Conservation (phyloP, 345 rosid genomes). For the Syzygium oleosum region DNA sequence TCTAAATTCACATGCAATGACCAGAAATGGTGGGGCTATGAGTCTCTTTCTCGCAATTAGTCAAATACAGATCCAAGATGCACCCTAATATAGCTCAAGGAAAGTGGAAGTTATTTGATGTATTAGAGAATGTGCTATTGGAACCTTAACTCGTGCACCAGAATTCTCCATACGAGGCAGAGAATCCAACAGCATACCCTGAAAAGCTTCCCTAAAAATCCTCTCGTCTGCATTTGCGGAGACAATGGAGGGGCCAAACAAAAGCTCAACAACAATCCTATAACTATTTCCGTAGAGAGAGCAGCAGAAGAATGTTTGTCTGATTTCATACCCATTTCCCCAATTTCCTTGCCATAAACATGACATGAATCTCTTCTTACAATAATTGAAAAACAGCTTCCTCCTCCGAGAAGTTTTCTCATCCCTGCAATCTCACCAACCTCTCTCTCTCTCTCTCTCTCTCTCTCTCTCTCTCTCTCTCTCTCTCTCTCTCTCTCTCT, state of each 20-base stretch:
- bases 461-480: neutral
- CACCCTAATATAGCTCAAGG: neutral
- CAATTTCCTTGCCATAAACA: neutral
- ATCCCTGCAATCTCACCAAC: conserved; percentile 39
- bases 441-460: conserved; percentile 1
- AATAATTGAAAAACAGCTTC: neutral
- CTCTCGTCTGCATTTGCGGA: neutral
- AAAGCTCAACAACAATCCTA: neutral
- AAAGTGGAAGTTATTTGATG: neutral
- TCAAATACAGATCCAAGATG: neutral
- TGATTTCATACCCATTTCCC: neutral
- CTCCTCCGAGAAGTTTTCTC: conserved; percentile 41
- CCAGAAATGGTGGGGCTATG: neutral
- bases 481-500: neutral
- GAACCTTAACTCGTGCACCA: neutral
- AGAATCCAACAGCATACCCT: neutral
- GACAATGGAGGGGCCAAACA: neutral
- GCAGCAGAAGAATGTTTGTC: neutral
- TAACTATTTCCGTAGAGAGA: neutral
- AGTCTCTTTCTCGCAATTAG: neutral
- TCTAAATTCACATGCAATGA: neutral
- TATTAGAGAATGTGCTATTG: neutral
- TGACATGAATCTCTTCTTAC: neutral
- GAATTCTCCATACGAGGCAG: neutral
- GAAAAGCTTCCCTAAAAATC: neutral